Evolutionary conservation across 2,329 filamentous ascomycete genomes (phyloP).

Genomic region (Cladosporium sphaerospermum): DNA sequence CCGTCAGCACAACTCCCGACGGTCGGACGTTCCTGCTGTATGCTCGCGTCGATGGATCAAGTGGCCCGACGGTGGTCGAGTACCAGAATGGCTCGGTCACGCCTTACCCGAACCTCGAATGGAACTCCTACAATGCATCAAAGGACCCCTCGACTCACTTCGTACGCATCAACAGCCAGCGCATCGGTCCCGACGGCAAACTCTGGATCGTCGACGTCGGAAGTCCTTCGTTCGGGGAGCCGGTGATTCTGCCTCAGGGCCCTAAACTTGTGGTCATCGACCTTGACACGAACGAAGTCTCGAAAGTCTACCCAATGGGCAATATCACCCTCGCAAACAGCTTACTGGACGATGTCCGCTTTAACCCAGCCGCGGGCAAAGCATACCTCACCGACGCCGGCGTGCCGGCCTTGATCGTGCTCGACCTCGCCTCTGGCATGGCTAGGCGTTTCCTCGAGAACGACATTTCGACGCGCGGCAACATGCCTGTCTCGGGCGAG

Average conservation of each 20-base stretch:
- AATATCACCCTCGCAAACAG: slow-evolving; percentile 27
- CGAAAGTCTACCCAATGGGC: slow-evolving; percentile 30
- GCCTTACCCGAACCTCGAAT: slow-evolving; percentile 26
- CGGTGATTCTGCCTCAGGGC: slow-evolving; percentile 25
- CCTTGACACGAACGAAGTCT: slow-evolving; percentile 29
- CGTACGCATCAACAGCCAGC: slow-evolving; percentile 26
- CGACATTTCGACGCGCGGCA: slow-evolving; percentile 21
- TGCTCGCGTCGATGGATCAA: slow-evolving; percentile 27
- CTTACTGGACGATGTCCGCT: slow-evolving; percentile 33
- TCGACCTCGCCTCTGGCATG: slow-evolving; percentile 21
- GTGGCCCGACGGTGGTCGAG: slow-evolving; percentile 28
- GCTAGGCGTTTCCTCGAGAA: slow-evolving; percentile 26
- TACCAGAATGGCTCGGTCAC: slow-evolving; percentile 20
- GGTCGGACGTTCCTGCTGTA: slow-evolving; percentile 28
- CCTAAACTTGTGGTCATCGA: slow-evolving; percentile 33
- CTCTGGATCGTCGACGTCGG: slow-evolving; percentile 31
- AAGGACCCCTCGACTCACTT: slow-evolving; percentile 22
- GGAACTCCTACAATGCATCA: slow-evolving; percentile 27
- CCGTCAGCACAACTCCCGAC: slow-evolving; percentile 24
- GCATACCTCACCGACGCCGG: slow-evolving; percentile 29
- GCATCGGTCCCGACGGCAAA: slow-evolving; percentile 30
- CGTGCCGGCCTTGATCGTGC: slow-evolving; percentile 22
- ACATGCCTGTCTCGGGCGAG: slow-evolving; percentile 29
- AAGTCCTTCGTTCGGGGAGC: slow-evolving; percentile 22
- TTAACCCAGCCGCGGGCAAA: slow-evolving; percentile 23